Base-by-base conservation (phyloP, 2,329 filamentous ascomycete species). In the Aaosphaeria arxii region DNA sequence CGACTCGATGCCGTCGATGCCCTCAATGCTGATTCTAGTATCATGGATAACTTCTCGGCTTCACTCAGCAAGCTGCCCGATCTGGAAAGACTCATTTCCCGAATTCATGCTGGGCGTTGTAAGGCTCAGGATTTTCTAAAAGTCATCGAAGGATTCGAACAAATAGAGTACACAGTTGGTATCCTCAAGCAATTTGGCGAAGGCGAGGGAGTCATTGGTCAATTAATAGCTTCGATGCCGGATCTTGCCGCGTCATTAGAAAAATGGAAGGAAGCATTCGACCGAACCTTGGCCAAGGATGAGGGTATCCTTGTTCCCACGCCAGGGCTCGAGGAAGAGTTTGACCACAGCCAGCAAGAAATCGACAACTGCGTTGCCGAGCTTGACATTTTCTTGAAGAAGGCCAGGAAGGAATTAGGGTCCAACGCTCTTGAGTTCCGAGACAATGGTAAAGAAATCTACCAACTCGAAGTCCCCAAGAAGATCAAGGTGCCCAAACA, bases 401-500 rank as follows among this genome's bases (percentile, higher is more conserved):
- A 83, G 58, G 86, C 87, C 56, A 87, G 88, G 52, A 80, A 81
- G 32, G 82, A 91, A 40, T 76, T 96, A 4, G 88, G 87, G 51
- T 90, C 86, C 49, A 87, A 81, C 55, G 80, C 81, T 0, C 73
- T 78, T 52, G 67, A 70, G 46, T 79, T 70, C 55, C 73, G 70
- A 7, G 89, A 97, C 64, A 87, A 95, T 6, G 94, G 94, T 52
- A 99, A 99, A 68, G 94, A 99, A 64, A 89, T 99, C 45, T 97
- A 95, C 72, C 92, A 99, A 71, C 79, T 99, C 7, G 94, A 99
- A 67, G 87, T 89, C 0, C 92, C 94, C 0, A 75, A 81, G 62
- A 95, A 94, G 70, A 74, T 89, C 63, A 96, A 95, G 70, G 84
- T 99, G 2, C 94, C 94, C 0, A 87, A 87, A 56, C 83, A 77